Conservation (phyloP, 2,329 filamentous ascomycete genomes). For the Pleomassaria siparia region DNA sequence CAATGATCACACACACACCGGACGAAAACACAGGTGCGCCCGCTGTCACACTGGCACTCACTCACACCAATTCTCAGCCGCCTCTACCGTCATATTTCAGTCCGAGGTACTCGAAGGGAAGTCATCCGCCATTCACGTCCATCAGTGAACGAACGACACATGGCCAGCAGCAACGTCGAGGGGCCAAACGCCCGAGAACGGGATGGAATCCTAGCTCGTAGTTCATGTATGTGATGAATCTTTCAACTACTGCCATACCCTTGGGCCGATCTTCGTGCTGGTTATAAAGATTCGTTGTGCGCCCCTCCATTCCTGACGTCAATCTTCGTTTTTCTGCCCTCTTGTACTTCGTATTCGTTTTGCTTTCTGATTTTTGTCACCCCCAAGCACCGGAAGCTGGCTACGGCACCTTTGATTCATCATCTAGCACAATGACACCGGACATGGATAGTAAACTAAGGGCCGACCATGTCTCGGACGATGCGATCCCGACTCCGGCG, state of each 20-base stretch:
- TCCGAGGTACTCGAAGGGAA: background rate
- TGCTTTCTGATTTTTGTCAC: conserved; percentile 4
- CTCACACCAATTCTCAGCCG: background rate
- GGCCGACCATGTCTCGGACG: conserved; percentile 27
- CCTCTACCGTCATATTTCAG: background rate
- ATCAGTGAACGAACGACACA: background rate
- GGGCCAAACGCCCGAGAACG: conserved; percentile 8
- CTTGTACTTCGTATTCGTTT: conserved; percentile 1
- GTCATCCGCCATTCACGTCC: background rate
- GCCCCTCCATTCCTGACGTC: conserved; percentile 4
- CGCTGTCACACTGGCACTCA: conserved; percentile 8
- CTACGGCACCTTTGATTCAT: conserved; percentile 16
- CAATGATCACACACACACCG: conserved; percentile 3
- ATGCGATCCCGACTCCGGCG: conserved; percentile 14
- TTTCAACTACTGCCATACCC: conserved; percentile 10
- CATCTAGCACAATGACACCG: conserved; percentile 17
- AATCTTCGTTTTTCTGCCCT: conserved; percentile 1
- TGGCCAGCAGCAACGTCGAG: conserved; percentile 8
- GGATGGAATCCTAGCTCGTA: conserved; percentile 12
- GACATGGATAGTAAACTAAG: conserved; percentile 23
- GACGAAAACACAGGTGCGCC: background rate
- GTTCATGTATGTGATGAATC: conserved; percentile 20
- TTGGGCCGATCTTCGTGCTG: conserved; percentile 5
- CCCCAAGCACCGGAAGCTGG: conserved; percentile 7
- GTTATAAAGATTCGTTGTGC: conserved; percentile 15